Percentiles rank a stretch among this genome's conserved stretches.
Evolutionary conservation across 257 asterid species (phyloP).

Genomic region (Solanum etuberosum): DNA sequence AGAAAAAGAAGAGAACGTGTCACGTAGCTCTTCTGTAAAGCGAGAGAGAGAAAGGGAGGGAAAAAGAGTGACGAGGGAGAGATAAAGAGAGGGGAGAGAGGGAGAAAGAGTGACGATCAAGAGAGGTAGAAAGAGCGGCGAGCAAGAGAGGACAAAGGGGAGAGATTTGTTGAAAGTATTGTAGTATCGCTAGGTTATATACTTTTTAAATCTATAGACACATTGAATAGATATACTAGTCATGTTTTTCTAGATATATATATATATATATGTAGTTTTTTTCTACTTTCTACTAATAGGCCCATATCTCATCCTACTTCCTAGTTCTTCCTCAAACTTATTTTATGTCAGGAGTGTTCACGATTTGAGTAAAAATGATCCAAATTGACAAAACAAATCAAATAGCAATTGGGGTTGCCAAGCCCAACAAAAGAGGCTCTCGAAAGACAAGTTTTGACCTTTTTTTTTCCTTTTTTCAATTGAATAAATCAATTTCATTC

Average conservation of each 20-base stretch:
- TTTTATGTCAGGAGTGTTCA: neutral
- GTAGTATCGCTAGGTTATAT: neutral
- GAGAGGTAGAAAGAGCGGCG: neutral
- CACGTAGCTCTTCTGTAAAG: neutral
- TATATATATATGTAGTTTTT: neutral
- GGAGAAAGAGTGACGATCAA: neutral
- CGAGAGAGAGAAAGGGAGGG: neutral
- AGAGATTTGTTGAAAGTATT: neutral
- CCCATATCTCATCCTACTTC: neutral
- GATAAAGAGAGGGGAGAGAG: neutral
- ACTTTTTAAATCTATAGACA: too few relatives aligned
- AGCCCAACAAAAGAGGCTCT: neutral
- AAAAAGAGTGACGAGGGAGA: neutral
- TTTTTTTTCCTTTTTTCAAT: too few relatives aligned
- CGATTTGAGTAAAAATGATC: neutral
- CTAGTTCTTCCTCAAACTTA: neutral
- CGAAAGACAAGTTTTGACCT: neutral
- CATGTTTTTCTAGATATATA: too few relatives aligned
- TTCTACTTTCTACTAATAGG: neutral
- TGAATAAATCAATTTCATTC: neutral
- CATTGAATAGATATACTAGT: neutral
- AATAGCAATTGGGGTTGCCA: neutral
- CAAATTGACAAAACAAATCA: neutral
- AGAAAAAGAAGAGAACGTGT: too few relatives aligned
- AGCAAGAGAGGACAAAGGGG: neutral